Percentiles rank a stretch among this genome's conserved stretches.
These are phyloP conservation scores for Penicillium sp. DNA, from an alignment of 2,329 filamentous ascomycete genomes.

Conservation along the genomic window DNA sequence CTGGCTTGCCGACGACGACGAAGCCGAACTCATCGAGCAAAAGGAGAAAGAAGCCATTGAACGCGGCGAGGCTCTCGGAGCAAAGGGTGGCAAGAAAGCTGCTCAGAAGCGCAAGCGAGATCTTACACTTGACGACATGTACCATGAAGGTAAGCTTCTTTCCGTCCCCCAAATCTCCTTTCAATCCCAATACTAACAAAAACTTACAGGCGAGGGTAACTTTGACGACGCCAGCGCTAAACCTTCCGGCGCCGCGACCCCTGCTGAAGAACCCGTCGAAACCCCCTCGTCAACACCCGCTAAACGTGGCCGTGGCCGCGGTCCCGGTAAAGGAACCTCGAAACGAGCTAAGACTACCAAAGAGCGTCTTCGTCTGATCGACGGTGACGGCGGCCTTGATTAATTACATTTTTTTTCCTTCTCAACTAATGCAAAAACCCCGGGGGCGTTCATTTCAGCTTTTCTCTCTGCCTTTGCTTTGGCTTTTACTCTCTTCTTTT, in stretches of 20 bases:
- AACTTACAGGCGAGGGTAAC: constrained; percentile 77
- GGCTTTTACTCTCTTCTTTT: not conserved
- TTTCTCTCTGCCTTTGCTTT: not conserved
- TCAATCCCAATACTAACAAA: constrained; percentile 8
- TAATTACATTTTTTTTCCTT: constrained; percentile 11
- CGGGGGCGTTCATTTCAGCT: constrained; percentile 16
- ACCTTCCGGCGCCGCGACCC: constrained; percentile 82
- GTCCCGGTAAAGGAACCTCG: constrained; percentile 55
- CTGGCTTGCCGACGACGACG: constrained; percentile 97
- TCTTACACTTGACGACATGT: constrained; percentile 87
- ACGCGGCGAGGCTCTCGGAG: constrained; percentile 63
- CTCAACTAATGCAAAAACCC: constrained; percentile 16
- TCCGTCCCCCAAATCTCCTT: not conserved
- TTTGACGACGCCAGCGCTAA: constrained; percentile 87
- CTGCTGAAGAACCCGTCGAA: constrained; percentile 59
- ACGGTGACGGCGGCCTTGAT: constrained; percentile 44
- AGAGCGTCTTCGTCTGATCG: constrained; percentile 48
- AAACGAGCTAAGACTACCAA: constrained; percentile 64
- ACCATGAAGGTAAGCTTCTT: constrained; percentile 86
- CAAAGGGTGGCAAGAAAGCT: constrained; percentile 63
- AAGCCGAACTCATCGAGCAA: constrained; percentile 89
- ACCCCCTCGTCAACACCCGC: constrained; percentile 38
- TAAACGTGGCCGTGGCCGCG: constrained; percentile 62
- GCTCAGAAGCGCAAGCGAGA: constrained; percentile 61
- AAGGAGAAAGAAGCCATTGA: constrained; percentile 83